Base-by-base conservation (phyloP, 768 basidiomycete species). In the Collybia mongolica region DNA sequence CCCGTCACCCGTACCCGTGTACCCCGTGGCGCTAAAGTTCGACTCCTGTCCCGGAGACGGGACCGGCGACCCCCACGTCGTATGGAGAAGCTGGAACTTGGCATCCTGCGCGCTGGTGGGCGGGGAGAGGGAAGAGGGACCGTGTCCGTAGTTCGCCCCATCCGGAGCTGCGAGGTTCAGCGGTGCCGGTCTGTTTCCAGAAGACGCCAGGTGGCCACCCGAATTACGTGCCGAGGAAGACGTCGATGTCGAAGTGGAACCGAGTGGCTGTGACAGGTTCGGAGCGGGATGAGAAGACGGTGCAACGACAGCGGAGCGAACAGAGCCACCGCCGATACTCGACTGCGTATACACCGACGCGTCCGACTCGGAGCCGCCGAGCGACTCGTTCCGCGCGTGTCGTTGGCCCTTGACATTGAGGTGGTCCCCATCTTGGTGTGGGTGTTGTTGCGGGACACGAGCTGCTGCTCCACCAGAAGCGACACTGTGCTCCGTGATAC, bases 1-100 rank as follows among this genome's bases (percentile, higher is more conserved):
- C n/a, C 46, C 56, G 12, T 52, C 49, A n/a, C 48, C 48, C 32
- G 38, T 48, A 3, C 49, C 52, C 12, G 43, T 49, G 36, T 23
- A 41, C 15, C 48, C 20, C 5, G 49, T 49, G 3, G 54, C 20
- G 15, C 40, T 17, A 3, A 29, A 26, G 23, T 22, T 39, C 22
- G 46, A 47, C 11, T 52, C 52, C 19, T 44, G 59, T 15, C 53
- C 45, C 2, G 65, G 64, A 11, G 70, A 71, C 3, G 61, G 61
- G 1, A 65, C 41, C 0, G 72, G 66, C 20, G 71, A 67, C 3
- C 64, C 70, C 72, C 71, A 75, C 6, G 59, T 65, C 18, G 74
- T 73, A 49, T 74, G 71, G 1, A 73, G 60, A 11, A 75, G 64
- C 3, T 32, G 32, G 32, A 32, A 32, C 14, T 12, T 12, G 9